Evolutionary conservation across 352 stramenopile species (phyloP), one percentile per base, ranked within the genome.

Genomic region (Blastocystis sp.): DNA sequence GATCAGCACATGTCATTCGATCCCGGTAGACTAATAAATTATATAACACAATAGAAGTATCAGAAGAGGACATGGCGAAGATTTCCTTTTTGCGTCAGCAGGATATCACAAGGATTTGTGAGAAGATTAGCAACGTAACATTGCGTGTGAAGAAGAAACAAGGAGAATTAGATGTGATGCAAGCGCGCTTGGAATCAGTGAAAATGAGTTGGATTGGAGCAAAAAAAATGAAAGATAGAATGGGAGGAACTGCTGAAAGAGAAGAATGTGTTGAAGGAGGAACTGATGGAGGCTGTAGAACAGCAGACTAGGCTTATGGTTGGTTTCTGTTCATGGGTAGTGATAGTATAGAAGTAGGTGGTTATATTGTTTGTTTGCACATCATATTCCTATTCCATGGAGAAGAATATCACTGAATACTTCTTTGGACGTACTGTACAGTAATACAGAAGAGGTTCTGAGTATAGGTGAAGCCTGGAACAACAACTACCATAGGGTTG

Each of bases 241-340:
- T 81, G 71, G 71, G 46, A 65, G 1, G 49, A 21, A 11, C 24
- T 81, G 5, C 21, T 63, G 9, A 14, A 29, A 19, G 71, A 81
- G 43, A 81, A 81, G 52, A 43, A 63, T n/a, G 71, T 81, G 71
- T 66, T 65, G 43, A 81, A 65, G 71, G 71, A n/a, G 16, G 71
- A 81, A 32, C 39, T 81, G 43, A 63, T 81, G 52, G 71, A 81
- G 9, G 71, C 52, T 19, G 71, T 81, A 21, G 65, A 66, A 46
- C 19, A 63, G 32, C 71, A 66, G 16, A 43, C 71, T 16, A 39
- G 46, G 56, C 51, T 81, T 3, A 51, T 65, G 51, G 51, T 63
- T 27, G 4, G 49, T 32, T 46, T 46, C n/a, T 65, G n/a, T 21
- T 21, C 35, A 52, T 43, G 6, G n/a, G 6, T 54, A 16, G 4